Conservation (phyloP, 441 rosid species). For the Bruguiera hainesii region DNA sequence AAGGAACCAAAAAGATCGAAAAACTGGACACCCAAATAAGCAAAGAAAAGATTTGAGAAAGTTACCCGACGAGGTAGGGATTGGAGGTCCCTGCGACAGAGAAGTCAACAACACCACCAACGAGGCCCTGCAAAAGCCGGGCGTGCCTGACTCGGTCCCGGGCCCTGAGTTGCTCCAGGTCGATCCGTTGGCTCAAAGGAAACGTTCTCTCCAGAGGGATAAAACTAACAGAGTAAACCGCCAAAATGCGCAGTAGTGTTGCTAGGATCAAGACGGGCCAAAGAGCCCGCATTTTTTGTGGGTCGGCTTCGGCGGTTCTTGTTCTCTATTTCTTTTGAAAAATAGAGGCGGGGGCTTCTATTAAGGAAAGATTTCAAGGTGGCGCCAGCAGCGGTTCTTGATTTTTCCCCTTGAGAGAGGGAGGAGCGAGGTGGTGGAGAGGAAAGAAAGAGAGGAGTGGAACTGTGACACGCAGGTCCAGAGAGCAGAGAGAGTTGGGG, state of each 20-base stretch:
- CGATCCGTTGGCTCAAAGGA: constrained; percentile 49
- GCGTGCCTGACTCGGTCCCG: constrained; percentile 70
- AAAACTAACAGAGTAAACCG: constrained; percentile 35
- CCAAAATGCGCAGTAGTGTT: constrained; percentile 24
- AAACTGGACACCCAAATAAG: constrained; percentile 12
- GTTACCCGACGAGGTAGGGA: constrained; percentile 80
- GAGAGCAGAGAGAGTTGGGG: neutral
- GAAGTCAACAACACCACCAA: constrained; percentile 76
- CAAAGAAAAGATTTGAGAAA: constrained; percentile 7
- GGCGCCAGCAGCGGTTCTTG: neutral
- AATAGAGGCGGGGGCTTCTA: constrained; percentile 13
- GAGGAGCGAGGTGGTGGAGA: constrained; percentile 9
- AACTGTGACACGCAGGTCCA: constrained; percentile 15
- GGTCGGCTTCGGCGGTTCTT: constrained; percentile 14
- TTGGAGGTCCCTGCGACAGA: constrained; percentile 83
- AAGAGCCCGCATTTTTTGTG: constrained; percentile 30
- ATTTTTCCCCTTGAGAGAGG: constrained; percentile 34
- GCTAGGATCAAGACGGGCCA: constrained; percentile 28
- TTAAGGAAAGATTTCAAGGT: too few relatives aligned
- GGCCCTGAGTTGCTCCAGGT: constrained; percentile 50
- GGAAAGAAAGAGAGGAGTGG: constrained; percentile 14
- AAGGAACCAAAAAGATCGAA: constrained; percentile 6
- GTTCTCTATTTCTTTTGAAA: constrained; percentile 5
- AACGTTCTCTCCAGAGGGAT: constrained; percentile 65
- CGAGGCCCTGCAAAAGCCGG: constrained; percentile 54